Percentiles rank a stretch among this genome's conserved stretches.
Evolutionary conservation across 1,284 basidiomycete species (phyloP).

Genomic region (Puccinia polysora): DNA sequence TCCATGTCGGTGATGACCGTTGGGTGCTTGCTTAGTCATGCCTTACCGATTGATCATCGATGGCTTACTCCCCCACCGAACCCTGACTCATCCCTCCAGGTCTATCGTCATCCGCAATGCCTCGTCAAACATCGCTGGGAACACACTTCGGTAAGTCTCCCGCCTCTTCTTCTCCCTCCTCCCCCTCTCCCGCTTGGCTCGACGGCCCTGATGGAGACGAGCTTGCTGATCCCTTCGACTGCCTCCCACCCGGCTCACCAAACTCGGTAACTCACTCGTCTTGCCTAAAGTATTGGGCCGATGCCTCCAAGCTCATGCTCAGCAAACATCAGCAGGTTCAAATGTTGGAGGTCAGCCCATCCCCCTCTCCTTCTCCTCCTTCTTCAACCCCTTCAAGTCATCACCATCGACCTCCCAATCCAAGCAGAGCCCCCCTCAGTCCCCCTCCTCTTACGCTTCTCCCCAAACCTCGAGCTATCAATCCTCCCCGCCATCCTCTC

Average conservation of each 20-base stretch:
- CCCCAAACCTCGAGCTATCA: no score
- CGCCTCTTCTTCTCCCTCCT: neutral
- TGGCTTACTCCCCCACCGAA: no score
- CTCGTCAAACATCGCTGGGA: slow-evolving; percentile 58
- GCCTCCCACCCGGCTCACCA: no score
- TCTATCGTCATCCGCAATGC: slow-evolving; percentile 39
- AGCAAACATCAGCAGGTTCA: slow-evolving; percentile 98
- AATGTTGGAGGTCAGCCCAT: slow-evolving; percentile 68
- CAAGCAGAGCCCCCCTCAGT: no score
- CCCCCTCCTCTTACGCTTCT: no score
- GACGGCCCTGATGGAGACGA: neutral
- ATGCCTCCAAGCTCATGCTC: slow-evolving; percentile 85
- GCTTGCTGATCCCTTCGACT: slow-evolving; percentile 23
- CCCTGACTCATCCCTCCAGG: neutral
- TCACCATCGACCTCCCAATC: no score
- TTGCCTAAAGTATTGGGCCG: slow-evolving; percentile 72
- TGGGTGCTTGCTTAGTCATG: no score
- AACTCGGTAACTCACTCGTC: no score
- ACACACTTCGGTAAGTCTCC: slow-evolving; percentile 63
- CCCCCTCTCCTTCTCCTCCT: neutral
- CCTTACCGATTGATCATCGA: no score
- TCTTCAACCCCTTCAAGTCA: no score
- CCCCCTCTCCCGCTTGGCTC: neutral
- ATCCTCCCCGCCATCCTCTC: no score
- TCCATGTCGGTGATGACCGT: no score